Evolutionary conservation across 495 filamentous ascomycete genomes (phyloP).

Genomic region (Mycothermus thermophilus): DNA sequence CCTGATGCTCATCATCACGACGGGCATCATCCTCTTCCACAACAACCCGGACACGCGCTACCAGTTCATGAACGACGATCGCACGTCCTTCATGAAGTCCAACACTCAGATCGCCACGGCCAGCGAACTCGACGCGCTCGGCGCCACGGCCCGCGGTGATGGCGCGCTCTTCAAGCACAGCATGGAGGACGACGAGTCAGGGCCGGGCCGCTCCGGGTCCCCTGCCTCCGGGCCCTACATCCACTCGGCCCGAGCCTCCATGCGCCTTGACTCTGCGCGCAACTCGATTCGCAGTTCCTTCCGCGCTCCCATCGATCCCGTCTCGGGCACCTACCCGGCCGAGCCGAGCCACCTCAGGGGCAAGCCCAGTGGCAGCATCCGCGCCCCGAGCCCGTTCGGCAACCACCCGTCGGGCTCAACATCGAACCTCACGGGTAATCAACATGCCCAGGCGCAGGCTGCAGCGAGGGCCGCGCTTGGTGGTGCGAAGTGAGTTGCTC

Average conservation of each 20-base stretch:
- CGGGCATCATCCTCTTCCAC: slow-evolving; percentile 65
- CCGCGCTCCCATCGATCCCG: slow-evolving; percentile 1
- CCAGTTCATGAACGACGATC: slow-evolving; percentile 92
- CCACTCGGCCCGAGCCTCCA: slow-evolving; percentile 8
- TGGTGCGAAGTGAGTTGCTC: slow-evolving; percentile 28
- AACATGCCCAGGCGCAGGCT: not conserved
- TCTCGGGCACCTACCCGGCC: slow-evolving; percentile 3
- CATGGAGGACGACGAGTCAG: slow-evolving; percentile 66
- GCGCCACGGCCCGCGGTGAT: slow-evolving; percentile 81
- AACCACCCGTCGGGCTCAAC: slow-evolving; percentile 7
- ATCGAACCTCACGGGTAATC: slow-evolving; percentile 1
- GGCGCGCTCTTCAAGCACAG: slow-evolving; percentile 47
- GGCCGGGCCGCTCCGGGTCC: slow-evolving; percentile 4
- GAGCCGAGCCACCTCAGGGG: slow-evolving; percentile 4
- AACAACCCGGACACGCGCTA: slow-evolving; percentile 96
- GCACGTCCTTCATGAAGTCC: slow-evolving; percentile 96
- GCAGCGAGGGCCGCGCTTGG: slow-evolving; percentile 7
- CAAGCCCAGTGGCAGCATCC: slow-evolving; percentile 11
- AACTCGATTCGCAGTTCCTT: slow-evolving; percentile 9
- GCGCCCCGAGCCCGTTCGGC: slow-evolving; percentile 14
- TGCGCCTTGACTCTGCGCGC: slow-evolving; percentile 1
- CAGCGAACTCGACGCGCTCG: slow-evolving; percentile 85
- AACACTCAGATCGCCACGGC: slow-evolving; percentile 62
- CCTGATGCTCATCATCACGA: slow-evolving; percentile 75
- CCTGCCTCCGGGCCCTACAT: slow-evolving; percentile 3